phyloP scores from a whole-genome alignment of 2,329 filamentous ascomycete genomes.

The Fusarium ramigenum region DNA sequence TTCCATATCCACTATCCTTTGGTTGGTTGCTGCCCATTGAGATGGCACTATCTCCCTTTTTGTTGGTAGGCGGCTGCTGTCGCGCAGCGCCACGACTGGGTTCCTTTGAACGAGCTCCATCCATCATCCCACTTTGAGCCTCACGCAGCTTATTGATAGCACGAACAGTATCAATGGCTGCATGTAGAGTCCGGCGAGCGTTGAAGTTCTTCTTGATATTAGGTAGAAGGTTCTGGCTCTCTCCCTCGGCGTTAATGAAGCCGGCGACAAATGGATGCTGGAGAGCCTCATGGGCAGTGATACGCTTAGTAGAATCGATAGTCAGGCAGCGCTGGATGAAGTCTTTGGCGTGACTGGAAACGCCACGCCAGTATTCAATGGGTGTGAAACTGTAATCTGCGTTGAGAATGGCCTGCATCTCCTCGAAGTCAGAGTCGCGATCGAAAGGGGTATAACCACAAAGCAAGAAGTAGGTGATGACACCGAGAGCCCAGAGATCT shows the following conservation, averaged over 20 bases:
- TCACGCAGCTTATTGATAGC: constrained; percentile 77
- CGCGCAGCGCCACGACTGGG: constrained; percentile 51
- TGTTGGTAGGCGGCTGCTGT: constrained; percentile 29
- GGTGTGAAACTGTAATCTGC: constrained; percentile 97
- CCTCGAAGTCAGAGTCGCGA: constrained; percentile 95
- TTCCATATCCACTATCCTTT: constrained; percentile 62
- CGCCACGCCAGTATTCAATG: constrained; percentile 94
- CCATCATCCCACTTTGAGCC: constrained; percentile 69
- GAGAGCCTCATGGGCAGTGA: constrained; percentile 86
- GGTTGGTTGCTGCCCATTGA: constrained; percentile 47
- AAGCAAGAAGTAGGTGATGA: constrained; percentile 98
- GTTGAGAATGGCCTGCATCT: constrained; percentile 98
- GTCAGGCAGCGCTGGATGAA: constrained; percentile 95
- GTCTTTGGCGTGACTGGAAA: constrained; percentile 84
- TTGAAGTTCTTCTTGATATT: constrained; percentile 81
- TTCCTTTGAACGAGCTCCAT: constrained; percentile 64
- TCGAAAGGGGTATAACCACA: constrained; percentile 99
- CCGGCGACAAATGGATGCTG: constrained; percentile 72
- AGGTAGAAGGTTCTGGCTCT: constrained; percentile 70
- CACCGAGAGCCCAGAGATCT: constrained; percentile 97
- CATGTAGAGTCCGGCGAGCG: constrained; percentile 72
- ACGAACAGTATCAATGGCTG: constrained; percentile 75
- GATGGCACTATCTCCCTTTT: constrained; percentile 58
- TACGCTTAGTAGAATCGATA: constrained; percentile 84
- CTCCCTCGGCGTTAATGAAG: constrained; percentile 57